A percentile compares a stretch with the other conserved stretches of the same genome.
Evolutionary conservation across 2,329 filamentous ascomycete genomes (phyloP).

Genomic region (Trichoderma arundinaceum): DNA sequence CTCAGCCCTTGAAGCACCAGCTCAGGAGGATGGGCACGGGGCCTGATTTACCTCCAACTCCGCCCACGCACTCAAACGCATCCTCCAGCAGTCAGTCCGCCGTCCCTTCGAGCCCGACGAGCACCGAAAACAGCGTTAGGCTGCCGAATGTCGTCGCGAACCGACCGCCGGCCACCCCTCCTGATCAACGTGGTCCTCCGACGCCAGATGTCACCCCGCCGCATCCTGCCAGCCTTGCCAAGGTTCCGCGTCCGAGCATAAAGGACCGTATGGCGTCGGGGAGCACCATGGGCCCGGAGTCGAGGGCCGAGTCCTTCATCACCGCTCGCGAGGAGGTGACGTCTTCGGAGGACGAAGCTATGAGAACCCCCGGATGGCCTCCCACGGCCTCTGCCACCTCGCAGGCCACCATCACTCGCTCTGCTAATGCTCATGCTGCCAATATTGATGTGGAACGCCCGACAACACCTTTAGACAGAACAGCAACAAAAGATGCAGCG

Average conservation of each 20-base stretch:
- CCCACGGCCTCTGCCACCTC: constrained; percentile 50
- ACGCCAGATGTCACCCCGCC: constrained; percentile 80
- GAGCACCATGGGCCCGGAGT: constrained; percentile 59
- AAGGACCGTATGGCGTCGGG: constrained; percentile 59
- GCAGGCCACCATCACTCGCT: constrained; percentile 51
- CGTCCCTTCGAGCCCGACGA: constrained; percentile 50
- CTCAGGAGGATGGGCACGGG: constrained; percentile 51
- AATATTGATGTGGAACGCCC: constrained; percentile 38
- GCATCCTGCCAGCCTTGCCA: constrained; percentile 53
- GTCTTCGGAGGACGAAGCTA: constrained; percentile 65
- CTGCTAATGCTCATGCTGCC: constrained; percentile 39
- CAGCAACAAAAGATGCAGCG: constrained; percentile 50
- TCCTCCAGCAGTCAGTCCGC: constrained; percentile 59
- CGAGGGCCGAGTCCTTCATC: constrained; percentile 72
- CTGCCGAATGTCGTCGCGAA: constrained; percentile 48
- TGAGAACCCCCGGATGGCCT: constrained; percentile 50
- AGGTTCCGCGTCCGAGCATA: constrained; percentile 52
- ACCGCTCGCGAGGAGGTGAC: constrained; percentile 71
- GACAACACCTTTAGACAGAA: constrained; percentile 49
- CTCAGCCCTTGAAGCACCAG: constrained; percentile 51
- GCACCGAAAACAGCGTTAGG: constrained; percentile 46
- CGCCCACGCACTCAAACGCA: constrained; percentile 64
- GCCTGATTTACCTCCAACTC: constrained; percentile 65
- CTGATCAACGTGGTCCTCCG: constrained; percentile 70
- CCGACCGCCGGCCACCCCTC: constrained; percentile 62